A percentile compares a stretch with the other conserved stretches of the same genome.
phyloP scores from a whole-genome alignment of 371 early-diverging fungal genomes.

The Mucor mucedo region DNA sequence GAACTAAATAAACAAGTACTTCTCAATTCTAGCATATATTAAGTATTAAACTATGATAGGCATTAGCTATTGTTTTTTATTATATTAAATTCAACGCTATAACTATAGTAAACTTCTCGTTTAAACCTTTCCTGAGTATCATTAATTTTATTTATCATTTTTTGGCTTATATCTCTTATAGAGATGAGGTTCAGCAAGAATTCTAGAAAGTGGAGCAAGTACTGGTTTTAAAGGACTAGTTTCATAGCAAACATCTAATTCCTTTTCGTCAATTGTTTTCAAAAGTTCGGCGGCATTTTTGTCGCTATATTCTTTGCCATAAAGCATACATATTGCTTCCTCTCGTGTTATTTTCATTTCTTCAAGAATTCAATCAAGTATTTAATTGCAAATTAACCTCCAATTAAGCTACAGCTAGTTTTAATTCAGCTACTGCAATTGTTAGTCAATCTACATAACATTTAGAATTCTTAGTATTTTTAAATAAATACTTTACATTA shows the following conservation, averaged over 20 bases:
- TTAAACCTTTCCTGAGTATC: conserved; percentile 4
- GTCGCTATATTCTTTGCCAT: conserved; percentile 10
- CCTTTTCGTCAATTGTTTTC: conserved; percentile 14
- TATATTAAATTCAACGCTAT: conserved; percentile 1
- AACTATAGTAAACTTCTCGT: not conserved
- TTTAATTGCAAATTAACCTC: conserved; percentile 5
- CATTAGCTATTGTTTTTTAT: conserved; percentile 5
- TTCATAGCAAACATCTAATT: conserved; percentile 17
- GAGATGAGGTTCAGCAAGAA: conserved; percentile 7
- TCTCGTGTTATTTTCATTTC: conserved; percentile 15
- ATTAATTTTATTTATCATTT: conserved; percentile 4
- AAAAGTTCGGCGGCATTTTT: conserved; percentile 11
- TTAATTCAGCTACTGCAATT: conserved; percentile 11
- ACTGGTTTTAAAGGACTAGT: conserved; percentile 13
- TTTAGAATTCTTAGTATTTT: conserved; percentile 2
- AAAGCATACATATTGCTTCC: conserved; percentile 15
- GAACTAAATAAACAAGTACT: conserved; percentile 11
- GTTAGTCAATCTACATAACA: conserved; percentile 11
- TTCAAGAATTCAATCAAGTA: conserved; percentile 5
- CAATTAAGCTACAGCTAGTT: not conserved
- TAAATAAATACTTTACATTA: conserved; percentile 7
- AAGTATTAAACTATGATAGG: conserved; percentile 8
- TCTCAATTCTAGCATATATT: conserved; percentile 16
- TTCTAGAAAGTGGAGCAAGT: conserved; percentile 16
- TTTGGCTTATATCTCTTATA: conserved; percentile 14